Base-by-base conservation (phyloP, 73 alveolate genomes). In the Durusdinium trenchii region DNA sequence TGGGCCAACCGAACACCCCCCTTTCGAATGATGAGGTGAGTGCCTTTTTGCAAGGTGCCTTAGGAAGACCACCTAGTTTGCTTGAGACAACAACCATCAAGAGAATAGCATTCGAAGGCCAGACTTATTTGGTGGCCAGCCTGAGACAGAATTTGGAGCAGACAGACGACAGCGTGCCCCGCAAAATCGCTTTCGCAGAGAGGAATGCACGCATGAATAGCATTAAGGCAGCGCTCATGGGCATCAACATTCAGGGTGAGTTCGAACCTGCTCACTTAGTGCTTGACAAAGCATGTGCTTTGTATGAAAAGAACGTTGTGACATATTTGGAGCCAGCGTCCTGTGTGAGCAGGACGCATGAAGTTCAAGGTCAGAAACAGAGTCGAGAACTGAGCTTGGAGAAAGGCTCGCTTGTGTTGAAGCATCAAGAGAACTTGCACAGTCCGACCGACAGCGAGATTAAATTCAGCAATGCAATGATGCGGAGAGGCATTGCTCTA, bases 121-220 rank as follows among this genome's bases (percentile, higher is more conserved):
- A 82, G 46, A 82, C 93, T 3, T 82, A 50, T 23, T 36, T 82
- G 30, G 73, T 82, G 16, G 93, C 93, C 5, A 50, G 73, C 1
- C 23, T 82, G 30, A 26, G 93, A 7, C 93, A 82, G 51, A 50
- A 47, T n/a, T 14, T 82, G 6, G 93, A 82, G 3, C 73, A 48
- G 32, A 28, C n/a, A 3, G 93, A 82, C 32, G 93, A 50, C 3
- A 6, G 73, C 0, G 51, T 48, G 51, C 93, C 93, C 1, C 46
- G 93, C 16, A 82, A 82, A n/a, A 32, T 82, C 1, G 67, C 90
- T 23, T 79, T 79, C 26, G 90, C 90, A 20, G 90, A 82, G 35
- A 23, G 90, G 38, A 12, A 3, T 1, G 26, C 43, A 28, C 42
- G 90, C 10, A 79, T 79, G 90, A 32, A 79, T 1, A 9, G 26